Base-by-base conservation (phyloP, 2,329 filamentous ascomycete genomes). In the Penicillium sp. region DNA sequence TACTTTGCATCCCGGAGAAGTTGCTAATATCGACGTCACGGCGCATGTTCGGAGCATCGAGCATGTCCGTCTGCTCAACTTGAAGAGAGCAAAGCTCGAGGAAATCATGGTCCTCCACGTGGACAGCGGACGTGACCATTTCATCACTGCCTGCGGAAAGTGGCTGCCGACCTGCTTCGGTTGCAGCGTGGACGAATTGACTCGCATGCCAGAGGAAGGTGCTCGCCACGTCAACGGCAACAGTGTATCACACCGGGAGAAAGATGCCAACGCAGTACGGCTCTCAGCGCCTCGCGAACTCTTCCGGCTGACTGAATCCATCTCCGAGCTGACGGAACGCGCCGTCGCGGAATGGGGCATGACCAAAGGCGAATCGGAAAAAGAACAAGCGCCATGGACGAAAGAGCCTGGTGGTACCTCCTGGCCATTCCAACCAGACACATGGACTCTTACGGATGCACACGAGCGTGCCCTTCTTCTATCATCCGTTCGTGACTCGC, bases 91-190 rank as follows among this genome's bases (percentile, higher is more conserved):
- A 4, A 79, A 79, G 7, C 79, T 99, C 0, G 94, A 98, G 62
- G 92, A 98, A 64, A 88, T 99, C 3, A 81, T 99, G 7, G 89
- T 99, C 2, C 82, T 99, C 9, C 87, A 92, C 0, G 90, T 99
- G 5, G 83, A 87, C 11, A 86, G 89, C 54, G 96, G 96, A 0
- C 85, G 92, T 50, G 95, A 99, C 68, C 90, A 98, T 71, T 99
- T 99, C 71, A 86, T 99, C 40, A 89, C 92, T 0, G 81, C 96
- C 0, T 87, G 85, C 24, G 95, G 85, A 0, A 80, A 78, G 1
- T 99, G 95, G 94, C 79, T 89, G 3, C 89, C 90, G 9, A 92
- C 91, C 0, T 90, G 88, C 67, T 90, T 98, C 50, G 91, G 91
- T 0, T 87, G 91, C 39, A 93, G 90, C 0, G 83, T 99, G n/a